Conservation (phyloP, 2,329 filamentous ascomycete genomes). For the Aureobasidium leucospermi region DNA sequence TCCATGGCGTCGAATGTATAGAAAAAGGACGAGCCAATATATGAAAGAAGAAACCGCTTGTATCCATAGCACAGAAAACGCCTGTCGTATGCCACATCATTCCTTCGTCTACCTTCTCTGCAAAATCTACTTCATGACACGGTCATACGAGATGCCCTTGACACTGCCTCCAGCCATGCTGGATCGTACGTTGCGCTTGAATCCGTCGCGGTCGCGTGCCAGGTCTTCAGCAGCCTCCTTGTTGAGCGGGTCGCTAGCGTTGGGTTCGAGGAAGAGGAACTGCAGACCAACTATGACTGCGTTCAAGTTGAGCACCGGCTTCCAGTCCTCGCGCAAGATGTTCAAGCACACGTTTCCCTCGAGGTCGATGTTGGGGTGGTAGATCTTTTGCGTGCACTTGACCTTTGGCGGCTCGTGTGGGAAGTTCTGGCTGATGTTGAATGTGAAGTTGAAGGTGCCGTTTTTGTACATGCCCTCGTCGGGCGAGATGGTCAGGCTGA, state of each 20-base stretch:
- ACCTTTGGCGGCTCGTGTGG: conserved; percentile 97
- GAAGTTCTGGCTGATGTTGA: conserved; percentile 89
- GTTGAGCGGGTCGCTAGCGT: conserved; percentile 94
- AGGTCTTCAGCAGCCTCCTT: conserved; percentile 96
- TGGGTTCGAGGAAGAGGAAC: conserved; percentile 97
- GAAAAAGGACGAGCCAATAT: neutral
- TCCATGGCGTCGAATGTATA: neutral
- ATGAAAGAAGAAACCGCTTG: conserved; percentile 4
- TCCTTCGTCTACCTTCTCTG: neutral
- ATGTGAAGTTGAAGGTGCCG: conserved; percentile 81
- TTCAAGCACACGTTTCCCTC: conserved; percentile 98
- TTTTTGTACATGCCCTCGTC: conserved; percentile 86
- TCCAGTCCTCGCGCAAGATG: conserved; percentile 97
- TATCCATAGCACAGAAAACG: conserved; percentile 4
- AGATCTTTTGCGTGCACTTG: conserved; percentile 95
- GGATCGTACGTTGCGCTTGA: conserved; percentile 81
- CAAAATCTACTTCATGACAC: conserved; percentile 56
- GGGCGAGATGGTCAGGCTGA: conserved; percentile 71
- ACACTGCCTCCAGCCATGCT: conserved; percentile 77
- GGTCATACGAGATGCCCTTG: conserved; percentile 66
- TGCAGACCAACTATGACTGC: conserved; percentile 90
- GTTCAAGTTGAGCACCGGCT: conserved; percentile 93
- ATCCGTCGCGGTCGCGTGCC: conserved; percentile 73
- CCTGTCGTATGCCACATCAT: conserved; percentile 11
- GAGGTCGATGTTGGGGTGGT: conserved; percentile 97